Percentiles rank a stretch among this genome's conserved stretches.
phyloP scores from a whole-genome alignment of 352 stramenopile species.

The Phytophthora syringae region DNA sequence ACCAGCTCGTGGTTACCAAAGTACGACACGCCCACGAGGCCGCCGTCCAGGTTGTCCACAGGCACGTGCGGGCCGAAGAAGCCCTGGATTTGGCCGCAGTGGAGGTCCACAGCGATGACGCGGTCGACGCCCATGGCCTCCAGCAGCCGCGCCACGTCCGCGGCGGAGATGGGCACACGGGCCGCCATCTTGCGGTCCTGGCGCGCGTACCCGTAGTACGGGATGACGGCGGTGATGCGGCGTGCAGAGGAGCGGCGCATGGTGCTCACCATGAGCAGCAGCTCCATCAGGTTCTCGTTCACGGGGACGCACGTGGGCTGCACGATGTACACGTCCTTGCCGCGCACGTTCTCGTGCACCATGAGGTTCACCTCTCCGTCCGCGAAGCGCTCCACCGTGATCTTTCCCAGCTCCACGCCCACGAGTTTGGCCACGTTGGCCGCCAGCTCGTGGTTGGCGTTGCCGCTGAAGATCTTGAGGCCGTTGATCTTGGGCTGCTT shows the following conservation, averaged over 20 bases:
- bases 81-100: conserved; percentile 93
- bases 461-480: conserved; percentile 98
- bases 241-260: conserved; percentile 97
- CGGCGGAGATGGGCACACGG: conserved; percentile 98
- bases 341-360: conserved; percentile 99
- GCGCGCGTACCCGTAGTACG: conserved; percentile 94
- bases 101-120: conserved; percentile 89
- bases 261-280: conserved; percentile 98
- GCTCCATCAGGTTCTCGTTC: conserved; percentile 99
- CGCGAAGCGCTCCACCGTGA: conserved; percentile 98
- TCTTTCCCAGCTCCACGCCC: conserved; percentile 97
- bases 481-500: conserved; percentile 92
- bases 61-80: conserved; percentile 99
- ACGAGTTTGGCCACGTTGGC: conserved; percentile 98
- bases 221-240: conserved; percentile 99
- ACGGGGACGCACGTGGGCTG: conserved; percentile 99
- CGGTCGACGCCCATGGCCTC: conserved; percentile 90
- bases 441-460: conserved; percentile 97
- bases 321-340: conserved; percentile 99
- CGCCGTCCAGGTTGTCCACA: conserved; percentile 98
- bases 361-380: conserved; percentile 99
- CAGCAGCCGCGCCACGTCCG: conserved; percentile 85
- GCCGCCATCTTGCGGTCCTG: conserved; percentile 92
- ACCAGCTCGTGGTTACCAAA: conserved; percentile 97
- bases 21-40: conserved; percentile 94